Evolutionary conservation across 805 yeast species (phyloP), one percentile per base, ranked within the genome.

Genomic region (Metschnikowia colocasiae): DNA sequence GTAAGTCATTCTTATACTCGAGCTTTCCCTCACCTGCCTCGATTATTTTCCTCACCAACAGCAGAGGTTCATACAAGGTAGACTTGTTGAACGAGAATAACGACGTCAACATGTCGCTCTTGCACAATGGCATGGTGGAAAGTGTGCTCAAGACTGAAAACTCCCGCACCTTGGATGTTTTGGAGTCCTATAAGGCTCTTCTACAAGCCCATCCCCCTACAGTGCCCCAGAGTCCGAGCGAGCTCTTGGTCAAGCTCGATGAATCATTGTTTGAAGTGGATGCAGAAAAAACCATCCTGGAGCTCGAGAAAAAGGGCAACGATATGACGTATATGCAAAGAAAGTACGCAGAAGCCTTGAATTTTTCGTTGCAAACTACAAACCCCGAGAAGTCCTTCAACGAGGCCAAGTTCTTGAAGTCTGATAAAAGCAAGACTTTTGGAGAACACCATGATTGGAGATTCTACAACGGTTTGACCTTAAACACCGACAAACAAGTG

Each of bases 1-100:
- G 67, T 3, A 66, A 64, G 43, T 45, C 71, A 2, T 59, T 53
- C 42, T 48, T 70, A 26, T 64, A 61, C 48, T 44, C 65, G 10
- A 16, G 45, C 3, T 63, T 66, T 16, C 61, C 61, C 4, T 45
- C 65, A 13, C 75, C 75, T 2, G 45, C 50, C 5, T 59, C 60
- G 42, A 18, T 70, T 15, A 59, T 70, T 6, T 60, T 69, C 27
- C 52, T 70, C 48, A 64, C 68, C 4, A 52, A 54, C 31, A 41
- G 41, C 27, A 45, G 43, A 12, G 59, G 59, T 9, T 55, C 65
- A 3, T 62, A 59, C 43, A 57, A 48, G 29, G 57, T 64, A 29
- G 51, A 56, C n/a, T 56, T 61, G 9, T 15, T 43, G 29, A 30
- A 55, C 43, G 31, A 25, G 23, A 47, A 43, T 3, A 62, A 62